Evolutionary conservation across 257 asterid genomes (phyloP), one percentile per base, ranked within the genome.

Genomic region (Coffea canephora): DNA sequence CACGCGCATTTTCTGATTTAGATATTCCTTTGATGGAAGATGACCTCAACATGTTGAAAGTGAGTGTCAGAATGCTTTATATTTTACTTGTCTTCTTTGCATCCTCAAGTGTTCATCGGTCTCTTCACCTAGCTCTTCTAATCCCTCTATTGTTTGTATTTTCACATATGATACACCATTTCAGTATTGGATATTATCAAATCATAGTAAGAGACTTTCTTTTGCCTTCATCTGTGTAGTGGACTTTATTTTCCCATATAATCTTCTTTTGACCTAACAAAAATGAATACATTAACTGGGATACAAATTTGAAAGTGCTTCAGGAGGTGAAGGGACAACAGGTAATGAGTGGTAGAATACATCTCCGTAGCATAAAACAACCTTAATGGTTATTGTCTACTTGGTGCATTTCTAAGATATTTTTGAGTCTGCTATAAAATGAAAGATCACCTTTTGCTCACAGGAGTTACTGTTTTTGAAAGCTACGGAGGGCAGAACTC

Each of bases 11-110:
- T 89, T 91, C 96, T 75, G 97, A 90, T 67, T 78, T 89, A 18
- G 99, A 93, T 88, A 80, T 89, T 80, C 74, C 89, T 72, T 79
- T 88, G 92, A 86, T 95, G 83, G 97, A 91, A 84, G 99, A 95
- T 84, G 99, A 95, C 88, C 93, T 93, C 73, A 84, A 77, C 87
- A 85, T 89, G 85, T 83, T 95, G 77, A 92, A 90, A 89, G 99
- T 93, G 84, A 87, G 91, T 79, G 54, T 43, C 34, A 61, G 31
- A 68, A 43, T 18, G 31, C 34, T 81, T 27, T 21, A 19, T 61
- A 2, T 5, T 52, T 49, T 25, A 16, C 23, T 5, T 55, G 41
- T 49, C 74, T 27, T 80, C 64, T 34, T 67, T 27, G 8, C 52
- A 65, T 52, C 54, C 59, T 69, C 50, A 65, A 41, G 61, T 34